Evolutionary conservation across 495 filamentous ascomycete species (phyloP), one percentile per base, ranked within the genome.

Genomic region (Hypomontagnella monticulosa): DNA sequence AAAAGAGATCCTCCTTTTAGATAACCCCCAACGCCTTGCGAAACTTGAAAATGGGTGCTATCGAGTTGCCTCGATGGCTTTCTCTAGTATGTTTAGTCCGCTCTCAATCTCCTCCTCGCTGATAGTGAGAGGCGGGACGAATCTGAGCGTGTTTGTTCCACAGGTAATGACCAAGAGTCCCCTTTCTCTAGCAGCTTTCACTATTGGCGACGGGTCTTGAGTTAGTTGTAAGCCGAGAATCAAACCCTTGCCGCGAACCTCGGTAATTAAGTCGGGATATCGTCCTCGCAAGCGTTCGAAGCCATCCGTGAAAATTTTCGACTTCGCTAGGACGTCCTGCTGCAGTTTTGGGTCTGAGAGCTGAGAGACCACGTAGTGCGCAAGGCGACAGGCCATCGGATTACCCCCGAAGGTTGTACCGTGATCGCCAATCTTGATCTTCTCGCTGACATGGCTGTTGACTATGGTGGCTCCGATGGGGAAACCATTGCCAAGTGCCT

Each of bases 321-420:
- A 85, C 76, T 91, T 96, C 34, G 75, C 73, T 41, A 84, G 49
- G 2, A 98, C 92, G 0, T 73, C 76, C 19, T 79, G 72, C 72
- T 91, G 89, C 36, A 98, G 76, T 46, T 80, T 81, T 0, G 84
- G 76, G 3, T 89, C 81, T 0, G 89, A 82, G 11, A 99, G 81
- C 11, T 91, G 83, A n/a, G 79, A 79, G 57, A 99, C 84, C 47
- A 97, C 87, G 73, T 94, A 86, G 71, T 96, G 89, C 3, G 92
- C 96, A 1, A 98, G 74, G 37, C 93, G 83, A 69, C 89, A 91
- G 0, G 86, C 95, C 11, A 99, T 81, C 14, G 95, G 96, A 78
- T 98, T 99, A 2, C 95, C 95, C 15, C 95, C 95, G 69, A 97
- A 99, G 10, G 95, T 99, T 1, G 95, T 99, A 18, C 95, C 95